phyloP scores from a whole-genome alignment of 768 basidiomycete genomes.

The Gautieria morchelliformis region DNA sequence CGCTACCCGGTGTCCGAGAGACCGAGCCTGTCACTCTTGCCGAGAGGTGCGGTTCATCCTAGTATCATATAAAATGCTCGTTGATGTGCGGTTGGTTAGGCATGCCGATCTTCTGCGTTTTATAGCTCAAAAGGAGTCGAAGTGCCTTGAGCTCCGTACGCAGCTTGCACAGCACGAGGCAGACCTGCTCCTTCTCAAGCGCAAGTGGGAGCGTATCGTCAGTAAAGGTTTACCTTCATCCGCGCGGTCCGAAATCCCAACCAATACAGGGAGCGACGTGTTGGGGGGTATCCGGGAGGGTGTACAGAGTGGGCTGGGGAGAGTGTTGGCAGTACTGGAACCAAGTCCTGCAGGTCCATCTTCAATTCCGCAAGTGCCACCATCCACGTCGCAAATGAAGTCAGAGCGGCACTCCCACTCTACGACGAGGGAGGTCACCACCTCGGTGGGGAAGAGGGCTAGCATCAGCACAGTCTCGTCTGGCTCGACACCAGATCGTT shows the following conservation, averaged over 20 bases:
- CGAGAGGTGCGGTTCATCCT: constrained; percentile 48
- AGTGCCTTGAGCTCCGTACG: constrained; percentile 70
- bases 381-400: neutral
- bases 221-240: constrained; percentile 34
- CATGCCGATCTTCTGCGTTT: constrained; percentile 74
- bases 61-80: neutral
- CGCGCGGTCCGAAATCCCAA: neutral
- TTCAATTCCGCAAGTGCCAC: neutral
- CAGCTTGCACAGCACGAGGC: constrained; percentile 65
- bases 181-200: constrained; percentile 66
- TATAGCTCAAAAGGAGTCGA: constrained; percentile 81
- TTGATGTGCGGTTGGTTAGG: constrained; percentile 28
- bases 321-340: constrained; percentile 4
- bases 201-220: constrained; percentile 77
- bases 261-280: neutral
- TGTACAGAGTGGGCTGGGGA: constrained; percentile 6
- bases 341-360: neutral
- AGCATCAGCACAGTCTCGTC: neutral
- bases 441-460: neutral
- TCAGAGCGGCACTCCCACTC: neutral
- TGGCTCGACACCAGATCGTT: neutral
- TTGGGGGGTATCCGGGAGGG: constrained; percentile 5
- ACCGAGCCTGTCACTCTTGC: constrained; percentile 45
- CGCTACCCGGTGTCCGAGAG: neutral
- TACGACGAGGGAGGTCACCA: neutral